These are phyloP conservation scores for Lotus japonicus DNA, from an alignment of 306 rosid species.

Conservation along the genomic window DNA sequence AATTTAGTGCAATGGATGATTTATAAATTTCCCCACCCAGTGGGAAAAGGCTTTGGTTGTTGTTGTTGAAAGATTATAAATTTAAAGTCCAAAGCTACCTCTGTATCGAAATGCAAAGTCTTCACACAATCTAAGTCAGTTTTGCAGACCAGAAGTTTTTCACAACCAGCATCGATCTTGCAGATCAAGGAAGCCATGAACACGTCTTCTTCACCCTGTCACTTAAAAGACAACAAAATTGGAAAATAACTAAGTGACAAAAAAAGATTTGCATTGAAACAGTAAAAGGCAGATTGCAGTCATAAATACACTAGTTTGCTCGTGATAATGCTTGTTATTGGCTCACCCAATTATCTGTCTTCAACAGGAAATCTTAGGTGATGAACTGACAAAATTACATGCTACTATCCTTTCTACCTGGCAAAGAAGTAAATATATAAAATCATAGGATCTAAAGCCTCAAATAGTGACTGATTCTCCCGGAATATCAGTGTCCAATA, in stretches of 20 bases:
- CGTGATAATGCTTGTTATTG: neutral
- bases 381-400: slow-evolving; percentile 5
- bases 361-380: neutral
- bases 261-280: neutral
- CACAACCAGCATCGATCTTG: slow-evolving; percentile 68
- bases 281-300: neutral
- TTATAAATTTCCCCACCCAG: neutral
- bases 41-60: too few relatives aligned
- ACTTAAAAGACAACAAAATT: slow-evolving; percentile 11
- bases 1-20: neutral
- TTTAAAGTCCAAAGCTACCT: slow-evolving; percentile 46
- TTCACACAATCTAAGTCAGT: slow-evolving; percentile 66
- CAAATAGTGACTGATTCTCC: neutral
- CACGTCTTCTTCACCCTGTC: slow-evolving; percentile 65
- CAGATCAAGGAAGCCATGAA: slow-evolving; percentile 93
- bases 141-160: slow-evolving; percentile 71
- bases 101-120: slow-evolving; percentile 77
- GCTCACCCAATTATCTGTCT: neutral
- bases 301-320: neutral
- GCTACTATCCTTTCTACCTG: neutral
- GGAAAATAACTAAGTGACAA: neutral
- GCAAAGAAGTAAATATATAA: neutral
- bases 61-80: neutral
- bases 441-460: neutral
- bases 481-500: slow-evolving; percentile 4